Evolutionary conservation across 768 basidiomycete genomes (phyloP).

Genomic region (Termitomyces sp.): DNA sequence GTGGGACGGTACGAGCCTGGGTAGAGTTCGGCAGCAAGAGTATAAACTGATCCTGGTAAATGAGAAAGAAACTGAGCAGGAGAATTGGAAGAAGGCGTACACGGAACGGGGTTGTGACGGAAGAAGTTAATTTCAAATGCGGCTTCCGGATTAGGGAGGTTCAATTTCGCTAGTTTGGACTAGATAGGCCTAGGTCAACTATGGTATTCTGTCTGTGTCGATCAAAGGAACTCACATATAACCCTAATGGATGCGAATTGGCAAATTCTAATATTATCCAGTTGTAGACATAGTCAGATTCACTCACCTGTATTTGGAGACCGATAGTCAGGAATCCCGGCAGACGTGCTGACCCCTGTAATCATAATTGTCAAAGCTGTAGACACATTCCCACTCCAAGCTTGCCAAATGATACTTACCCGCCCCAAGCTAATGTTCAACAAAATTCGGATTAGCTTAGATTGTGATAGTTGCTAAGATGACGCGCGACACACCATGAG

Average conservation of each 20-base stretch:
- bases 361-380: not conserved
- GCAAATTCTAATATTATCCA: not conserved
- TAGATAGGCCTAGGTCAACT: conserved; percentile 20
- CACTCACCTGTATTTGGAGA: conserved; percentile 74
- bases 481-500: conserved; percentile 56
- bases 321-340: conserved; percentile 88
- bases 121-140: conserved; percentile 94
- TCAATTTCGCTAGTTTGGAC: conserved; percentile 73
- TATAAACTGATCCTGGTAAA: conserved; percentile 57
- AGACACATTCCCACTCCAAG: no score
- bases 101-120: conserved; percentile 71
- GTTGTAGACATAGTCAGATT: not conserved
- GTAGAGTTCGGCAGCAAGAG: conserved; percentile 88
- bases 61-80: not conserved
- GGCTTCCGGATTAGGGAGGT: conserved; percentile 89
- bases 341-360: conserved; percentile 69
- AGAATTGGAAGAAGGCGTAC: conserved; percentile 33
- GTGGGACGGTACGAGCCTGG: conserved; percentile 90
- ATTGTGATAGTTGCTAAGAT: not conserved
- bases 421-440: conserved; percentile 51
- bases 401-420: conserved; percentile 33
- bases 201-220: not conserved
- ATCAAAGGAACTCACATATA: conserved; percentile 38
- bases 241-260: conserved; percentile 26
- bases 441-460: not conserved